phyloP scores from a whole-genome alignment of 139 green algal genomes.

The Chlamydomonas sphaeroides region DNA sequence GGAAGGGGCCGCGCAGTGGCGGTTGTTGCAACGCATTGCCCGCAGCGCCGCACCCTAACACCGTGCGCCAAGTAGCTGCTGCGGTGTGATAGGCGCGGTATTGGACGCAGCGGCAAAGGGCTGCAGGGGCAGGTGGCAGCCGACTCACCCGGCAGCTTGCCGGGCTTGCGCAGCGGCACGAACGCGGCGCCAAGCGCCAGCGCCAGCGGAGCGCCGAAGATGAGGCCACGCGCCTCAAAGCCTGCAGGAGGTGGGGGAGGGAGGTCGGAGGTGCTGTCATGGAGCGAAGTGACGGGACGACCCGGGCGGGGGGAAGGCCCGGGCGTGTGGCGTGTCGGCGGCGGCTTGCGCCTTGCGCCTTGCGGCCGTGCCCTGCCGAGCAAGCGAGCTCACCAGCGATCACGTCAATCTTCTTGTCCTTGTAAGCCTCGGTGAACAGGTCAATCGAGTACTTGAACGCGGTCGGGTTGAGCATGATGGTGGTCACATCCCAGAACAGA shows the following conservation, averaged over 20 bases:
- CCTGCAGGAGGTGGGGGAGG: constrained; percentile 63
- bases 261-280: no score
- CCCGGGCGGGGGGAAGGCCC: no score
- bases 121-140: no score
- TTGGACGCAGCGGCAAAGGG: no score
- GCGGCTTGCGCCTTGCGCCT: background rate
- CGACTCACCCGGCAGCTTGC: constrained; percentile 94
- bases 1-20: no score
- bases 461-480: constrained; percentile 86
- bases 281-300: no score
- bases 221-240: constrained; percentile 97
- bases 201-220: constrained; percentile 97
- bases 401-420: constrained; percentile 80
- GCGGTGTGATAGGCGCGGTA: no score
- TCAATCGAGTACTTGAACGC: constrained; percentile 91
- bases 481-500: constrained; percentile 97
- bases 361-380: no score
- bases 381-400: constrained; percentile 86
- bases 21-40: no score
- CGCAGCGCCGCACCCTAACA: no score
- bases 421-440: constrained; percentile 83
- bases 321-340: no score
- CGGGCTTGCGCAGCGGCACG: constrained; percentile 95
- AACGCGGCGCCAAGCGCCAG: constrained; percentile 87
- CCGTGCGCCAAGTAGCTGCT: no score